These are phyloP conservation scores for Solanum dulcamara DNA, from an alignment of 257 asterid species.

Conservation along the genomic window DNA sequence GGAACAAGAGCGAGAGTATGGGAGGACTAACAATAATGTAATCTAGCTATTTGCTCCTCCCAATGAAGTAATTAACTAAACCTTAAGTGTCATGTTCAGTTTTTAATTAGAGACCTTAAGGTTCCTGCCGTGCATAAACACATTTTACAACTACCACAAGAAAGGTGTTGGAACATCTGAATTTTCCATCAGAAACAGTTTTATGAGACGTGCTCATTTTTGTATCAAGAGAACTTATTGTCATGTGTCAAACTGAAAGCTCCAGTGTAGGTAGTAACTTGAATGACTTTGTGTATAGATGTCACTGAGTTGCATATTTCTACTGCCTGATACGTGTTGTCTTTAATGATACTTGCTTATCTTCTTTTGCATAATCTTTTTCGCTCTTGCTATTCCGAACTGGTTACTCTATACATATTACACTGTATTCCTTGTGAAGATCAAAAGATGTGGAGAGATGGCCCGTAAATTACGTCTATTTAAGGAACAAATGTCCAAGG, in stretches of 20 bases:
- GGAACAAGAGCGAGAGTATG: neutral
- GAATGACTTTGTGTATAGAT: neutral
- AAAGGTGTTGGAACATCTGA: neutral
- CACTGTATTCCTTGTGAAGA: conserved; percentile 26
- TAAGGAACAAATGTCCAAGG: conserved; percentile 79
- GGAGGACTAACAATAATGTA: neutral
- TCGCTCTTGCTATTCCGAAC: neutral
- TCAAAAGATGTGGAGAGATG: conserved; percentile 97
- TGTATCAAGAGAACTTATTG: neutral
- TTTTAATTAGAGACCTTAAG: neutral
- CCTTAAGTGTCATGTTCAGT: neutral
- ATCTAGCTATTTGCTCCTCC: neutral
- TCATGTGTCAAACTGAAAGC: neutral
- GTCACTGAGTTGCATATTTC: neutral
- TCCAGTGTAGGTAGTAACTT: neutral
- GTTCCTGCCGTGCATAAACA: neutral
- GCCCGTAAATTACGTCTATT: conserved; percentile 90
- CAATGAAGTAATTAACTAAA: neutral
- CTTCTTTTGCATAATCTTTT: neutral
- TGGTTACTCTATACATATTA: neutral
- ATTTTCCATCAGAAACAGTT: neutral
- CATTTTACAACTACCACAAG: neutral
- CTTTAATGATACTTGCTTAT: neutral
- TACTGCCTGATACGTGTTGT: neutral
- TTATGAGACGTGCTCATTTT: neutral